phyloP scores from a whole-genome alignment of 164 flowering plant species.

The Hamamelis virginiana region DNA sequence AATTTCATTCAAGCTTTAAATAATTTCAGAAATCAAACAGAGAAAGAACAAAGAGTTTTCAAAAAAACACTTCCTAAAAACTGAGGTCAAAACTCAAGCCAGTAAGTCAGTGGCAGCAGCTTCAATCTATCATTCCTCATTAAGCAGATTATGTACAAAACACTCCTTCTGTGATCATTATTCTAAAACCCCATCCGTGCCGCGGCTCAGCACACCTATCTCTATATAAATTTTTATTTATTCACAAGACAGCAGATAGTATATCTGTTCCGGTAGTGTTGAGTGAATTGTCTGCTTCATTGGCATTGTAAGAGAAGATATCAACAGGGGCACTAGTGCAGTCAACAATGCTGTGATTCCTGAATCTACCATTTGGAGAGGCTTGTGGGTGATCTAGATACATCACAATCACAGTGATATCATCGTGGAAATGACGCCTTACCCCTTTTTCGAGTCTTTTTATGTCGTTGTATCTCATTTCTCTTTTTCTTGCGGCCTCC shows the following conservation, averaged over 20 bases:
- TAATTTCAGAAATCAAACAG: too few species aligned
- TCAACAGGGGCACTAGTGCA: constrained; percentile 37
- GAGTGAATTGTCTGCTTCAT: constrained; percentile 14
- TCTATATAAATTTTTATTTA: neutral
- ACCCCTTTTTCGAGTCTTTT: constrained; percentile 38
- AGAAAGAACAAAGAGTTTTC: neutral
- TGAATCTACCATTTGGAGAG: constrained; percentile 14
- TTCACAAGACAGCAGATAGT: neutral
- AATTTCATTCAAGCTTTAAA: too few species aligned
- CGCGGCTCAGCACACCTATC: constrained; percentile 1
- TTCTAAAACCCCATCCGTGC: neutral
- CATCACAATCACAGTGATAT: constrained; percentile 50
- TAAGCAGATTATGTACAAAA: constrained; percentile 13
- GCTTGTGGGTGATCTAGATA: constrained; percentile 33
- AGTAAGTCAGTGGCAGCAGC: constrained; percentile 12
- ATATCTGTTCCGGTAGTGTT: constrained; percentile 1
- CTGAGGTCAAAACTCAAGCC: constrained; percentile 7
- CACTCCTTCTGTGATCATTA: too few species aligned
- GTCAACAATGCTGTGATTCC: constrained; percentile 5
- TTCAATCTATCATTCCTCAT: constrained; percentile 7
- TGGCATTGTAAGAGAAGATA: constrained; percentile 35
- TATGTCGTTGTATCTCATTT: constrained; percentile 40
- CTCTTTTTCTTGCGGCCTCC: constrained; percentile 47
- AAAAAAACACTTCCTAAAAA: neutral
- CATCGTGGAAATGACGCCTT: constrained; percentile 55